Conservation (phyloP, 108 stramenopile genomes). For the Chaetoceros muelleri region DNA sequence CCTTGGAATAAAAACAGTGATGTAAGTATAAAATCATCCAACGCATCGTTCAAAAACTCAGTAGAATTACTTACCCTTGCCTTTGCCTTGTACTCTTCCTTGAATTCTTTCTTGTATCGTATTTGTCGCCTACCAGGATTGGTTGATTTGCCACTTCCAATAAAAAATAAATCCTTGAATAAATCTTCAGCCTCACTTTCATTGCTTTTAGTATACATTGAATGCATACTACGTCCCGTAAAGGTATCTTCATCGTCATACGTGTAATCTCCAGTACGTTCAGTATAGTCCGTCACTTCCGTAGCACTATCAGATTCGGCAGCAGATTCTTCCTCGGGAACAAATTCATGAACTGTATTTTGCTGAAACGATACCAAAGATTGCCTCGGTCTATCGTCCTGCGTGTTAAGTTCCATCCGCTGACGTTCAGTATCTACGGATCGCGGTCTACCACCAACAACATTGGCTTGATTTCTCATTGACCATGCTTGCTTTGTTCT, state of each 20-base stretch:
- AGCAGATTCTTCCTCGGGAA: slow-evolving; percentile 3
- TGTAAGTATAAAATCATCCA: not conserved
- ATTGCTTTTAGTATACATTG: slow-evolving; percentile 25
- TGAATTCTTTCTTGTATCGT: slow-evolving; percentile 10
- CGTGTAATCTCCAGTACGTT: not conserved
- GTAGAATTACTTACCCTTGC: not conserved
- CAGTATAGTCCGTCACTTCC: not conserved
- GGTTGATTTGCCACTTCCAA: slow-evolving; percentile 23
- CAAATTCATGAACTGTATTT: slow-evolving; percentile 22
- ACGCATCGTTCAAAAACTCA: not conserved
- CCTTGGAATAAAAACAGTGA: not conserved
- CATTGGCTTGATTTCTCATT: slow-evolving; percentile 7
- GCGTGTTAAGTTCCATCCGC: not conserved
- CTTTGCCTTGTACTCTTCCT: slow-evolving; percentile 1
- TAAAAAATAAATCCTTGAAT: slow-evolving; percentile 47
- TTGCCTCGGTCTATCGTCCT: not conserved
- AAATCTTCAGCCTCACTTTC: slow-evolving; percentile 48
- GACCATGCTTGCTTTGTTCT: slow-evolving; percentile 26
- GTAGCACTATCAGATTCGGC: not conserved
- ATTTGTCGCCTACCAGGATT: slow-evolving; percentile 27
- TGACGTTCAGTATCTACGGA: not conserved
- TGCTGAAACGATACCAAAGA: slow-evolving; percentile 12
- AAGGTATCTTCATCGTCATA: slow-evolving; percentile 1
- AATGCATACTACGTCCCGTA: slow-evolving; percentile 20
- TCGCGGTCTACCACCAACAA: not conserved